Evolutionary conservation across 2,329 filamentous ascomycete genomes (phyloP).

Genomic region (Neofusicoccum sp.): DNA sequence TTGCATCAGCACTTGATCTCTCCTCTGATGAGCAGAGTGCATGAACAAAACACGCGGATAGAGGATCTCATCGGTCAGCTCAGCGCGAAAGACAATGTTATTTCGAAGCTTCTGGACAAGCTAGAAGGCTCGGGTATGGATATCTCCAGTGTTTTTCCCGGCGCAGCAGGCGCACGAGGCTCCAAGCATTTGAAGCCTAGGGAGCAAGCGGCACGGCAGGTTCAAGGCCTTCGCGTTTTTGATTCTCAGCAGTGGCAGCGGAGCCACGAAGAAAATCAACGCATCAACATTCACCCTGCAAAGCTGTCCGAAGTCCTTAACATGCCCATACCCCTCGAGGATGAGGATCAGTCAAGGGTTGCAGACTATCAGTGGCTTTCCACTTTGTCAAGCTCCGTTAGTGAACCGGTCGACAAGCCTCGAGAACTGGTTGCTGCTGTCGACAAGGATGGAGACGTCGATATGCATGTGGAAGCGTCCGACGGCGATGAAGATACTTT

Average conservation of each 20-base stretch:
- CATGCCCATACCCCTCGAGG: neutral
- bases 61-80: slow-evolving; percentile 53
- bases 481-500: neutral
- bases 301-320: neutral
- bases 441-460: neutral
- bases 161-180: slow-evolving; percentile 49
- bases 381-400: neutral
- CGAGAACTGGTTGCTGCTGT: neutral
- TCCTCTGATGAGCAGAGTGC: slow-evolving; percentile 55
- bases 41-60: slow-evolving; percentile 51
- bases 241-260: slow-evolving; percentile 51
- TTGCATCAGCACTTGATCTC: slow-evolving; percentile 56
- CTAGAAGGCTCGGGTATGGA: slow-evolving; percentile 60
- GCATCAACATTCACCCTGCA: neutral
- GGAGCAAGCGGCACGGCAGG: slow-evolving; percentile 55
- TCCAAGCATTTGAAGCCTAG: slow-evolving; percentile 49
- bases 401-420: neutral
- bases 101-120: slow-evolving; percentile 61
- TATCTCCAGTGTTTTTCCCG: slow-evolving; percentile 60
- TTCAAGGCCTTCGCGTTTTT: slow-evolving; percentile 59
- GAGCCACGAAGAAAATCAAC: neutral
- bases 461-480: neutral
- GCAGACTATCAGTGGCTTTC: neutral
- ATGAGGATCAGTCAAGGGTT: neutral
- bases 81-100: slow-evolving; percentile 60